These are phyloP conservation scores for Scheffersomyces ergatensis DNA, from an alignment of 805 yeast genomes.

Conservation along the genomic window DNA sequence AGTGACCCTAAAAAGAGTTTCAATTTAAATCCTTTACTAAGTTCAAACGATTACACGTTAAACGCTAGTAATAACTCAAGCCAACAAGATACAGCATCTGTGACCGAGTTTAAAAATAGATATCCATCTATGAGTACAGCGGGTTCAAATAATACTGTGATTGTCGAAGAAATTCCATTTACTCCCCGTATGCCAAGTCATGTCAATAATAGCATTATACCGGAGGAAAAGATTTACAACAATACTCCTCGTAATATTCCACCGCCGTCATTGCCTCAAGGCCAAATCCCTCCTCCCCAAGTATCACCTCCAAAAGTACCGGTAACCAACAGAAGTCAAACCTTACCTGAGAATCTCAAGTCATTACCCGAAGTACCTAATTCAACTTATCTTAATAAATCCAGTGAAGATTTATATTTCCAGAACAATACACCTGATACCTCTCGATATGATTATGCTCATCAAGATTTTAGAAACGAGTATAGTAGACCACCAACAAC, in stretches of 20 bases:
- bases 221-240: no score
- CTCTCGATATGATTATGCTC: neutral
- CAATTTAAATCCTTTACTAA: neutral
- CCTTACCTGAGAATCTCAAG: neutral
- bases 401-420: slow-evolving; percentile 1
- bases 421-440: neutral
- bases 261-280: neutral
- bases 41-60: neutral
- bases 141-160: neutral
- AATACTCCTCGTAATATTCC: neutral
- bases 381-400: neutral
- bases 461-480: neutral
- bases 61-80: neutral
- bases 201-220: neutral
- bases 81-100: neutral
- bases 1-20: neutral
- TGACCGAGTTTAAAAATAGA: slow-evolving; percentile 1
- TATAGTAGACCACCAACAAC: neutral
- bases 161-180: neutral
- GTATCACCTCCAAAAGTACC: neutral
- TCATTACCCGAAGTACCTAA: neutral
- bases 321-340: neutral
- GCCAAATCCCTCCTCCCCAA: neutral
- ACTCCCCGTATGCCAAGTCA: slow-evolving; percentile 1
- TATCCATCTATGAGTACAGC: slow-evolving; percentile 1